Evolutionary conservation across 1,284 basidiomycete genomes (phyloP), one percentile per base, ranked within the genome.

Genomic region (Fistulina hepatica): DNA sequence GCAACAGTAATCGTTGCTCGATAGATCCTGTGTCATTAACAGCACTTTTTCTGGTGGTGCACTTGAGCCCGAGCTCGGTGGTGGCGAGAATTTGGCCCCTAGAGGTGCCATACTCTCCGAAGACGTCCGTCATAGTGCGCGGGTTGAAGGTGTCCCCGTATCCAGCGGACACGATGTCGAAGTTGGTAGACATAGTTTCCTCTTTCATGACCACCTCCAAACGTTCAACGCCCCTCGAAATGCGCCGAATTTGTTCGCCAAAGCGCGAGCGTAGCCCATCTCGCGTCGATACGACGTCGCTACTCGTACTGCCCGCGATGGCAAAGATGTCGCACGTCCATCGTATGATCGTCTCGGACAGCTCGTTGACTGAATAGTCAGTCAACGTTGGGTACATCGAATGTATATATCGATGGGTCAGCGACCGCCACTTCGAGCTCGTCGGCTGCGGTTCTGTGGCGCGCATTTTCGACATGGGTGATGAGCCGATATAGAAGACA

Each of bases 171-270:
- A 79, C 56, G 23, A 82, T 67, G 48, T 82, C 76, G 49, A 82
- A 82, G 45, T 67, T 71, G 4, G 79, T 77, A 5, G 74, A 77
- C 63, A 82, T 71, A 49, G 81, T 79, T 43, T 81, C 77, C 49
- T 82, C 78, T 30, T 71, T 61, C 28, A 70, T 69, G 31, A 80
- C 69, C 33, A 62, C 65, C 5, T 76, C 74, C 24, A 82, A 57
- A 39, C 66, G 65, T 50, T 69, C 69, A 16, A 75, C 76, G 0
- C 74, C 64, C 39, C 67, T 68, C 10, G 78, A 71, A 39, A 82
- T 76, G 13, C 77, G 67, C 17, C 65, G 66, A 7, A 80, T 64
- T 49, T 78, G 76, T 17, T 72, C 57, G 31, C 67, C 65, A 40
- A 78, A 78, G 10, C 65, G 67, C 5, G 60, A 49, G 26, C 66